phyloP scores from a whole-genome alignment of 306 rosid genomes.

The Trifolium repens region DNA sequence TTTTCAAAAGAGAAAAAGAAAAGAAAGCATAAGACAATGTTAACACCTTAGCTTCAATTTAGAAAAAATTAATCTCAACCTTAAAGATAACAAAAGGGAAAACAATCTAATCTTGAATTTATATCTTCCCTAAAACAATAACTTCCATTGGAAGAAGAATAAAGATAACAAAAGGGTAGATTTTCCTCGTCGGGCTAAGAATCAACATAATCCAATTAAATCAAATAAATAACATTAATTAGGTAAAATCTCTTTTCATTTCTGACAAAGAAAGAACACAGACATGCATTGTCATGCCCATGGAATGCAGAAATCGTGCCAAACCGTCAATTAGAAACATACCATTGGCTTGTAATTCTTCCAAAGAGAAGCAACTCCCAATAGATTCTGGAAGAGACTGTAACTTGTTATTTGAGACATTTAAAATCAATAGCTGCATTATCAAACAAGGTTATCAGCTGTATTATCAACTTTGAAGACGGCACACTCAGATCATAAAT shows the following conservation, averaged over 20 bases:
- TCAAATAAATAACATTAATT: background rate
- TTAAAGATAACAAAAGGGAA: background rate
- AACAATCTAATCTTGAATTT: constrained; percentile 28
- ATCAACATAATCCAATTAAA: constrained; percentile 9
- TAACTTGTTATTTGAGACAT: constrained; percentile 83
- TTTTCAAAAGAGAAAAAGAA: too few relatives aligned
- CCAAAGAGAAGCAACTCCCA: constrained; percentile 92
- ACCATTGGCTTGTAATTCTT: constrained; percentile 97
- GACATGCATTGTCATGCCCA: constrained; percentile 33
- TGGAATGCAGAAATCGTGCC: constrained; percentile 3
- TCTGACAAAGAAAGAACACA: constrained; percentile 23
- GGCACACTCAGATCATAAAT: constrained; percentile 19
- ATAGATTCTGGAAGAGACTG: constrained; percentile 90
- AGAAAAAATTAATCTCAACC: constrained; percentile 15
- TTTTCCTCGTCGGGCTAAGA: constrained; percentile 15
- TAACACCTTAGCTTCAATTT: constrained; percentile 15
- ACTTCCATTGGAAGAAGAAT: constrained; percentile 33
- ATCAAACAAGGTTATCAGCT: constrained; percentile 35
- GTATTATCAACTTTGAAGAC: too few relatives aligned
- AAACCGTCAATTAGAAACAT: constrained; percentile 37
- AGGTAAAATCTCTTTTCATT: constrained; percentile 10
- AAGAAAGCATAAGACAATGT: background rate
- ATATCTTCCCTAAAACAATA: constrained; percentile 3
- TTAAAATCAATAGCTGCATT: constrained; percentile 80
- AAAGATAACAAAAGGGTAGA: constrained; percentile 5